Evolutionary conservation across 169 alveolate genomes (phyloP).

Genomic region (Perkinsus chesapeaki): DNA sequence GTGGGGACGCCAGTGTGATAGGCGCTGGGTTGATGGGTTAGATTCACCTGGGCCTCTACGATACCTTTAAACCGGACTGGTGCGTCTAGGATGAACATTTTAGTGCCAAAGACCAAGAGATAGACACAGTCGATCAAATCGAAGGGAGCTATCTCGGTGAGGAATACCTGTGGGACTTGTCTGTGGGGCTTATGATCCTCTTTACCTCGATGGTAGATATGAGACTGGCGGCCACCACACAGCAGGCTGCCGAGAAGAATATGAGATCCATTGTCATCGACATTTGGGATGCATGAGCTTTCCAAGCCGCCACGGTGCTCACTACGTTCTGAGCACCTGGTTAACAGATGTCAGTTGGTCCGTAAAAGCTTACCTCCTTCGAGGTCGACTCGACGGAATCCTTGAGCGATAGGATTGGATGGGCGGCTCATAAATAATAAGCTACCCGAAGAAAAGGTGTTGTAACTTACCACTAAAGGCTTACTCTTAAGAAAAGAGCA

Average conservation of each 20-base stretch:
- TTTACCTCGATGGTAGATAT: neutral
- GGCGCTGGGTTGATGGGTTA: neutral
- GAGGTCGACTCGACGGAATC: neutral
- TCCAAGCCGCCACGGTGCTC: neutral
- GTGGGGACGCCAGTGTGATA: neutral
- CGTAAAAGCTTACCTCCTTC: neutral
- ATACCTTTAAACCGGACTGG: neutral
- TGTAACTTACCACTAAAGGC: neutral
- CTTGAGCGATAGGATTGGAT: neutral
- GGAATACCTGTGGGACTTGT: neutral
- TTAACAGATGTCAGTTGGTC: neutral
- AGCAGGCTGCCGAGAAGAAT: neutral
- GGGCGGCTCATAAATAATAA: neutral
- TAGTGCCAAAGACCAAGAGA: neutral
- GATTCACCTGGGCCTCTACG: neutral
- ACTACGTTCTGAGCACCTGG: neutral
- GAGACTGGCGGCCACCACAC: neutral
- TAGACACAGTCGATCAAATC: neutral
- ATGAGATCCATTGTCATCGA: neutral
- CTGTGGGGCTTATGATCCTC: neutral
- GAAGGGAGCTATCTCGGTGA: neutral
- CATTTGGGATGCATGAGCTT: neutral
- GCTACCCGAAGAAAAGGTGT: neutral
- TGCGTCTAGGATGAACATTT: neutral
- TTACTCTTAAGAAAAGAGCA: too few species aligned